A percentile compares a stretch with the other conserved stretches of the same genome.
phyloP scores from a whole-genome alignment of 805 yeast genomes.

The Yarrowia alimentaria region DNA sequence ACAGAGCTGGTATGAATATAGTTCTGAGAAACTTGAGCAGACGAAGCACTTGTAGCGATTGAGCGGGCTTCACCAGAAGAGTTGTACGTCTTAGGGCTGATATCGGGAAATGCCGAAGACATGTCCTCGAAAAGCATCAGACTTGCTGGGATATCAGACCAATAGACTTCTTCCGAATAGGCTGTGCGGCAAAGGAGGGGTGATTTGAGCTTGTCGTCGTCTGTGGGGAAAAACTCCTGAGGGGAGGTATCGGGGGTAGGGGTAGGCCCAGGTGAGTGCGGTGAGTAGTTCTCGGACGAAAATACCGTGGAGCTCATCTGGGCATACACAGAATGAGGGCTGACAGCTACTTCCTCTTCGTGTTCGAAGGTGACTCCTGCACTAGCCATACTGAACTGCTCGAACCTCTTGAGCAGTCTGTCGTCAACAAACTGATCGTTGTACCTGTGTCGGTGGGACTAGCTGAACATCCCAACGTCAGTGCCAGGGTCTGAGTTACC shows the following conservation, averaged over 20 bases:
- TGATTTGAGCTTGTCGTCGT: not conserved
- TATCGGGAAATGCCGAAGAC: too few species aligned
- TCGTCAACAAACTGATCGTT: not conserved
- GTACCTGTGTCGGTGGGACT: too few species aligned
- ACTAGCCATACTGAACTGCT: not conserved
- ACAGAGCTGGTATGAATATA: too few species aligned
- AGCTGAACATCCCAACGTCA: too few species aligned
- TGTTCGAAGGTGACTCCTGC: not conserved
- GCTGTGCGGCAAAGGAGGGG: not conserved
- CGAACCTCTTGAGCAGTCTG: not conserved
- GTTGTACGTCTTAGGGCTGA: too few species aligned
- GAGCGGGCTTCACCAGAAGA: too few species aligned
- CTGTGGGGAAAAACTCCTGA: constrained; percentile 5
- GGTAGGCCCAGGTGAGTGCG: constrained; percentile 1
- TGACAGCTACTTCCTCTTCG: not conserved
- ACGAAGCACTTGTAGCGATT: too few species aligned
- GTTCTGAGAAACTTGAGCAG: too few species aligned
- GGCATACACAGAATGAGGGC: constrained; percentile 6
- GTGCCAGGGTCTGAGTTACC: too few species aligned
- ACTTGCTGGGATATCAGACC: not conserved
- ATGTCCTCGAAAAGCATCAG: not conserved
- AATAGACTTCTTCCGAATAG: not conserved
- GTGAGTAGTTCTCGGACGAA: not conserved
- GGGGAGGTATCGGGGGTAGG: constrained; percentile 10
- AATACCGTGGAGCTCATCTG: not conserved